Evolutionary conservation across 2,329 filamentous ascomycete genomes (phyloP).

Genomic region (Fusarium nanum): DNA sequence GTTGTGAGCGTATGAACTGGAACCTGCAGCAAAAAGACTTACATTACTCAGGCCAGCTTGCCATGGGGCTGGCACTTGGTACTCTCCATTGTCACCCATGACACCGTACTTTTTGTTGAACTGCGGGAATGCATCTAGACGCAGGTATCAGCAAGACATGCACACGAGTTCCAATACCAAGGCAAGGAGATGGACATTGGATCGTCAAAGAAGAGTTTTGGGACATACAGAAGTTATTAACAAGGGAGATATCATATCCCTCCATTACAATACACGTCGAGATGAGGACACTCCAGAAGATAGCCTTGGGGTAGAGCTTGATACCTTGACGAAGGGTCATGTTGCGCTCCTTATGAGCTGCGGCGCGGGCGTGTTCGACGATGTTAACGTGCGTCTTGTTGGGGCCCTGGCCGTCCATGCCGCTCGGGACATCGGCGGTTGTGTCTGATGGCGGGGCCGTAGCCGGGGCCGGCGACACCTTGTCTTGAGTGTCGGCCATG

Average conservation of each 20-base stretch:
- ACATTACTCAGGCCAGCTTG: conserved; percentile 70
- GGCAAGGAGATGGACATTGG: neutral
- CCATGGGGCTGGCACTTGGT: conserved; percentile 70
- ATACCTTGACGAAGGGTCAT: conserved; percentile 43
- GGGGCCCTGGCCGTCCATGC: conserved; percentile 9
- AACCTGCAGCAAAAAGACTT: conserved; percentile 36
- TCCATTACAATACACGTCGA: conserved; percentile 43
- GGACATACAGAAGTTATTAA: conserved; percentile 42
- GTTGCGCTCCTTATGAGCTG: conserved; percentile 38
- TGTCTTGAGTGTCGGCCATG: conserved; percentile 35
- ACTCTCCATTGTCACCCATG: conserved; percentile 57
- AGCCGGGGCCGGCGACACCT: conserved; percentile 26
- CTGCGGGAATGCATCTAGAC: conserved; percentile 63
- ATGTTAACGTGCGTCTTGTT: conserved; percentile 35
- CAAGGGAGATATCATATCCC: conserved; percentile 40
- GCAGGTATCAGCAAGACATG: conserved; percentile 20
- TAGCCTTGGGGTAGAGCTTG: conserved; percentile 41
- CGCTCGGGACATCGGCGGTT: conserved; percentile 31
- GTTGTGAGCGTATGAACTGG: conserved; percentile 15
- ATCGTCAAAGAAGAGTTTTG: neutral
- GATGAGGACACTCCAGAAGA: conserved; percentile 40
- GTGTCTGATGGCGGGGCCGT: conserved; percentile 32
- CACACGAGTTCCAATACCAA: neutral
- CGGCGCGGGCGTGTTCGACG: conserved; percentile 41
- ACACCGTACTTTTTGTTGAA: conserved; percentile 70